Percentiles rank a stretch among this genome's conserved stretches.
Conservation (phyloP, 139 green algal genomes). For the Coelastrella sp. region DNA sequence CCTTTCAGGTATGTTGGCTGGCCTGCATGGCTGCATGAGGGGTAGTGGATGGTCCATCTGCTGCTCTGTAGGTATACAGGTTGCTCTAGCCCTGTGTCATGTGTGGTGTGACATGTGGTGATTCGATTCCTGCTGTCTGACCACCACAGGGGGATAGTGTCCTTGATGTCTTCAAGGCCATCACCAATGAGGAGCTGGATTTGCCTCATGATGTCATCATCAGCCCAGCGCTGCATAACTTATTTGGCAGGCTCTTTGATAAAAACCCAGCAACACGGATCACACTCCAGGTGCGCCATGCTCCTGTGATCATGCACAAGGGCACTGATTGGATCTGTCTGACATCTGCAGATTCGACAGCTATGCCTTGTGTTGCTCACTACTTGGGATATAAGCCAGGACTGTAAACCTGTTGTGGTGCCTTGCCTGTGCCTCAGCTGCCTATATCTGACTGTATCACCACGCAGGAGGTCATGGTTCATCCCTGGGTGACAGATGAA, state of each 20-base stretch:
- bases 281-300: constrained; percentile 63
- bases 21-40: not conserved
- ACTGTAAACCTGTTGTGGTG: not conserved
- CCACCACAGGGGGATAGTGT: not conserved
- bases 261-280: constrained; percentile 84
- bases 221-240: constrained; percentile 57
- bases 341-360: no score
- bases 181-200: constrained; percentile 47
- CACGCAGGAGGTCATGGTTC: constrained; percentile 39
- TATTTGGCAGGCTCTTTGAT: constrained; percentile 80
- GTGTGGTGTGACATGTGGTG: not conserved
- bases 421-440: not conserved
- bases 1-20: constrained; percentile 63
- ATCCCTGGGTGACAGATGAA: constrained; percentile 56
- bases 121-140: not conserved
- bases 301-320: no score
- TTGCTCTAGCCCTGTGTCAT: not conserved
- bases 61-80: not conserved
- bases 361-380: no score
- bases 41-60: not conserved
- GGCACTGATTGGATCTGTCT: not conserved
- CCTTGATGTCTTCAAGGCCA: constrained; percentile 55
- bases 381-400: no score
- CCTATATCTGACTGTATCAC: not conserved
- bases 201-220: constrained; percentile 47